Percentiles rank a stretch among this genome's conserved stretches.
Evolutionary conservation across 345 rosid species (phyloP).

Genomic region (Eucalyptus shirleyi): DNA sequence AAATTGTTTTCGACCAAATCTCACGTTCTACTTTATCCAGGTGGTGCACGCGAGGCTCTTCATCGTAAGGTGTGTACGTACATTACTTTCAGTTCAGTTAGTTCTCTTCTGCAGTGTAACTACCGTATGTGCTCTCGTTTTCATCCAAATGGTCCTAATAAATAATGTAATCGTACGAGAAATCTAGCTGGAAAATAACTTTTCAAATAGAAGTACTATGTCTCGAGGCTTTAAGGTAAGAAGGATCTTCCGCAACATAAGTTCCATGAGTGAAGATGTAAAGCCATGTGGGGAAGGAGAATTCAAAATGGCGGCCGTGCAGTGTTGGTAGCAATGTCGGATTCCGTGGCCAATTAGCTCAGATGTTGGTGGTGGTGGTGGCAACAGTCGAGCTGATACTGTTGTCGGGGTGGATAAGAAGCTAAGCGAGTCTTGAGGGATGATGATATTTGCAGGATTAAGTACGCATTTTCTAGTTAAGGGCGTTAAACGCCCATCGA

Average conservation of each 20-base stretch:
- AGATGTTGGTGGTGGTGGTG: not conserved
- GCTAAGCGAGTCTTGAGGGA: not conserved
- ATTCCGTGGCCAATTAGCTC: not conserved
- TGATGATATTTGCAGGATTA: not conserved
- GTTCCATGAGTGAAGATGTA: not conserved
- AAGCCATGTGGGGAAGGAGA: not conserved
- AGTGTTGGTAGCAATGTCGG: not conserved
- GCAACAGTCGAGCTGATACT: not conserved
- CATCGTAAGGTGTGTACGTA: conserved; percentile 9
- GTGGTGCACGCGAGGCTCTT: conserved; percentile 72
- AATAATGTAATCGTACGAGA: not conserved
- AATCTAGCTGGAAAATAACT: not conserved
- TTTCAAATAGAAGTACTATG: not conserved
- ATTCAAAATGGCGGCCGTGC: not conserved
- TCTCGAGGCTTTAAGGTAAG: not conserved
- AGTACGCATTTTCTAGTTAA: not conserved
- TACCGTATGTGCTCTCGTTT: not conserved
- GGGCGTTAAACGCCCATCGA: not conserved
- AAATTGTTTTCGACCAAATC: conserved; percentile 53
- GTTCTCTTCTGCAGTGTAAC: not conserved
- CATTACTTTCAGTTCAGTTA: not conserved
- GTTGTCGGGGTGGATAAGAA: not conserved
- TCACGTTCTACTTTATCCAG: conserved; percentile 62
- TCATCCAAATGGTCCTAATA: not conserved
- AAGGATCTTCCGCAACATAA: not conserved